phyloP scores from a whole-genome alignment of 164 flowering plant species.

The Magnolia changhungtana region DNA sequence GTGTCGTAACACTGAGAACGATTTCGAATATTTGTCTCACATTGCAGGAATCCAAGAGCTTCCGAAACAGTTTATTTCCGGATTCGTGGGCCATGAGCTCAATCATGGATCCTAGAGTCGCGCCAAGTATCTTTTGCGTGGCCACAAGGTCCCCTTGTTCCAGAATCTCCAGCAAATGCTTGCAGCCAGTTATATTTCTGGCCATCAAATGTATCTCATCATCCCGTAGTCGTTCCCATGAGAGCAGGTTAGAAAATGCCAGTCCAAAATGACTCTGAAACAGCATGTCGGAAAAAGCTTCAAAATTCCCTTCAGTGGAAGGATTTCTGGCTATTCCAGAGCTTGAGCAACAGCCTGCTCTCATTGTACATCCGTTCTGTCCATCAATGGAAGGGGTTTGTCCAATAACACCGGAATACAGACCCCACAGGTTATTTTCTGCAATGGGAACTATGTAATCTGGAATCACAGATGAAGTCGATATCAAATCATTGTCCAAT shows the following conservation, averaged over 20 bases:
- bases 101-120: neutral
- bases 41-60: neutral
- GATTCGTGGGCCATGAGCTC: neutral
- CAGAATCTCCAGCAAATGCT: neutral
- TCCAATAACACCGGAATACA: no score
- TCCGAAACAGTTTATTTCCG: slow-evolving; percentile 5
- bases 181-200: neutral
- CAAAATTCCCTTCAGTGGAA: neutral
- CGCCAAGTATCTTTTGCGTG: slow-evolving; percentile 2
- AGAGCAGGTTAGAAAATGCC: neutral
- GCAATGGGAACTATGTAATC: no score
- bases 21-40: neutral
- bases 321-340: neutral
- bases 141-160: neutral
- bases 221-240: neutral
- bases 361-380: no score
- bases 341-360: no score
- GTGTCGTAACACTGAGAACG: neutral
- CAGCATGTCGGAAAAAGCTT: neutral
- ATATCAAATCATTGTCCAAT: no score
- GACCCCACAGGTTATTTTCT: no score
- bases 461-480: no score
- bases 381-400: no score
- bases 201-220: neutral
- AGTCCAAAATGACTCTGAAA: neutral